Evolutionary conservation across 805 yeast species (phyloP), one percentile per base, ranked within the genome.

Genomic region (Candida maltosa): DNA sequence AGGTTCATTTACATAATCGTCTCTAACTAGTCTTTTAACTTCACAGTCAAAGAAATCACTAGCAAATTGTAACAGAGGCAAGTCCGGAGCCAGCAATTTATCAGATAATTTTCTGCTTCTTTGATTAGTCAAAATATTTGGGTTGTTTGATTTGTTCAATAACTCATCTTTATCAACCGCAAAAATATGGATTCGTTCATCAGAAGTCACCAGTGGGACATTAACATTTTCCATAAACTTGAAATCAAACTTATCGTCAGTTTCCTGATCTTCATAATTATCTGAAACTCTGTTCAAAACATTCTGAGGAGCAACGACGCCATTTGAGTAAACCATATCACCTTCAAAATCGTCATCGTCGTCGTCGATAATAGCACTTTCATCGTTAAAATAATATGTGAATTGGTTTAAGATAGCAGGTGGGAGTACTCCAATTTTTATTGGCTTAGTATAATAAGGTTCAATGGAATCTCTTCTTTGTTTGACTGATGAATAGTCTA

Each of bases 381-480:
- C 38, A 16, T 28, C 33, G n/a, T 27, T 32, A 32, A 34, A 19
- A 7, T 16, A 16, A 26, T 31, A 6, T 11, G 5, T 16, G 12
- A 26, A 38, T 16, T 29, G 32, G 18, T 20, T 21, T 16, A 34
- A 21, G 3, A 36, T 27, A 8, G 18, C 26, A 6, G 42, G 42
- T 3, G 40, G 40, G 10, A 32, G 27, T 6, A 31, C 31, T 11
- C 17, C 24, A 6, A 35, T 26, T 26, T 29, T 16, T 20, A 7
- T 10, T 4, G 32, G 15, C 26, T 37, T 42, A 10, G 20, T 37
- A 27, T 42, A 48, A 30, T 48, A 48, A 3, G 52, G 52, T 15
- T 48, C 52, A n/a, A 47, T 28, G 6, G 49, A 43, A 18, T 29
- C 38, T 12, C 36, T 26, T 29, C 42, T 35, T 26, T 17, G 25